Base-by-base conservation (phyloP, 192 early-diverging fungal species). In the Pecoramyces ruminantium region DNA sequence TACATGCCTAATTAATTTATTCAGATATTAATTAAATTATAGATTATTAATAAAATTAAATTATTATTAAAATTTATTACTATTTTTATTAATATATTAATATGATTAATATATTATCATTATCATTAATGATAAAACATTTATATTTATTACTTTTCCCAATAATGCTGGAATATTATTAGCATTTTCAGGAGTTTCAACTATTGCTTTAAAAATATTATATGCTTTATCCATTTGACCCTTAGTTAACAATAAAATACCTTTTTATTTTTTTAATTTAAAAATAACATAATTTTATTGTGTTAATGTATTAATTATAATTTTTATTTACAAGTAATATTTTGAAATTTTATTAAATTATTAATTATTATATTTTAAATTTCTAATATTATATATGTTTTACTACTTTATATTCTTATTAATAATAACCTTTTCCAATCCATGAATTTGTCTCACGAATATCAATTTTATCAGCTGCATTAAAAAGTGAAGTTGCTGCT, bases 391-490 rank as follows among this genome's bases (percentile, higher is more conserved):
- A n/a, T n/a, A n/a, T n/a, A n/a, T n/a, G n/a, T n/a, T n/a, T n/a
- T n/a, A n/a, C n/a, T n/a, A 34, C 81, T 29, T 39, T 28, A 5
- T 16, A 34, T 34, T 34, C 11, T 34, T 34, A 6, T 34, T 34
- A 34, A 34, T 34, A 28, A 6, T 21, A 84, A 84, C 93, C 96
- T 82, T 93, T 94, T 29, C 90, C 92, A 67, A 98, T 83, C 83
- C 90, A 91, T 12, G 93, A 92, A 38, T 88, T 89, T 39, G 90
- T 85, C 58, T 96, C 90, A 28, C 86, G 86, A 42, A 86, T 85
- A 83, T 92, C 91, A 79, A 96, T 91, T 40, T 88, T 87, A 82
- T 93, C 92, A 28, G 94, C 93, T 67, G 91, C 88, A 79, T 94
- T 95, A 27, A 96, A 85, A 77, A 92, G 86, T 78, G 92, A 88